These are phyloP conservation scores for Drechslera avenae DNA, from an alignment of 2,329 filamentous ascomycete species.

Conservation along the genomic window DNA sequence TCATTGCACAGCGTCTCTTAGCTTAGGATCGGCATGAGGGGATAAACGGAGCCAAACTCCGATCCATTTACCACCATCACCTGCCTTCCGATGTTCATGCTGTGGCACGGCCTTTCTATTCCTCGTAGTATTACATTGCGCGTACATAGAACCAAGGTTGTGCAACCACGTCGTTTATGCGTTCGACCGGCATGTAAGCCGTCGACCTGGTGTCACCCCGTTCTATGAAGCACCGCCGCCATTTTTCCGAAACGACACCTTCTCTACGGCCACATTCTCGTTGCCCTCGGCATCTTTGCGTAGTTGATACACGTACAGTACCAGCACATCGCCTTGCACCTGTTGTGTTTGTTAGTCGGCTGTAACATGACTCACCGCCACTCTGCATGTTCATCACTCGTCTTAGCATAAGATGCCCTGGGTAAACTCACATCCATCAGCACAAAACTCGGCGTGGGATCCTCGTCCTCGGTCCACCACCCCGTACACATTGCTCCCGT, in stretches of 20 bases:
- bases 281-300: constrained; percentile 58
- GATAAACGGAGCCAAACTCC: neutral
- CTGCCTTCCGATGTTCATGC: neutral
- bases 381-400: neutral
- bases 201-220: constrained; percentile 4
- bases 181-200: constrained; percentile 6
- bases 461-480: constrained; percentile 63
- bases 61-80: neutral
- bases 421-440: constrained; percentile 85
- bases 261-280: constrained; percentile 61
- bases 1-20: neutral
- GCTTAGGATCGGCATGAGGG: too few species aligned
- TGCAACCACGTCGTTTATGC: neutral
- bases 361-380: neutral
- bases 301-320: constrained; percentile 84
- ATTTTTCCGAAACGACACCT: constrained; percentile 61
- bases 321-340: constrained; percentile 95
- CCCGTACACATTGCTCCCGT: constrained; percentile 68
- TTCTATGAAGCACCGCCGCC: constrained; percentile 47
- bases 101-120: constrained; percentile 9
- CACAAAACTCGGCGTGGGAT: constrained; percentile 89
- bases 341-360: constrained; percentile 48
- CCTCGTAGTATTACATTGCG: constrained; percentile 10
- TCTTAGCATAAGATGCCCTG: neutral
- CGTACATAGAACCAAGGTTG: neutral